Conservation (phyloP, 768 basidiomycete species). For the Kwoniella mangroviensis region DNA sequence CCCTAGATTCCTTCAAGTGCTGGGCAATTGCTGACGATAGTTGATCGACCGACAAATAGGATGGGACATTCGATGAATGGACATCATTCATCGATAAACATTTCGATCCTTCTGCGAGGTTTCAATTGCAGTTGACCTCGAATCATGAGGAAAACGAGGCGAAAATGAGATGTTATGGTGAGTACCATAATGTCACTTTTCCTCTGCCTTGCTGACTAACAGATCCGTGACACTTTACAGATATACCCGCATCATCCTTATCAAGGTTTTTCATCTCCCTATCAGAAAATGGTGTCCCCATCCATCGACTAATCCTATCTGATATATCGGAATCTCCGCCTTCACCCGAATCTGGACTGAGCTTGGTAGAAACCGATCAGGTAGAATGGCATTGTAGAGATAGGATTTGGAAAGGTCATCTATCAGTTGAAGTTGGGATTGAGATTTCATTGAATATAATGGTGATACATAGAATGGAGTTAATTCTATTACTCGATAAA, state of each 20-base stretch:
- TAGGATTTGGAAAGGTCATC: slow-evolving; percentile 7
- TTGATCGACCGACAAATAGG: neutral
- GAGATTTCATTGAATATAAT: neutral
- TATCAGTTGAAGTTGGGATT: slow-evolving; percentile 1
- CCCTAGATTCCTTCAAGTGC: too few relatives aligned
- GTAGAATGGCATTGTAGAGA: slow-evolving; percentile 10
- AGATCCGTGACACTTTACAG: slow-evolving; percentile 4
- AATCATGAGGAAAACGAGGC: too few relatives aligned
- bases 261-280: slow-evolving; percentile 19
- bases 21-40: slow-evolving; percentile 1
- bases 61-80: slow-evolving; percentile 24
- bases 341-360: neutral
- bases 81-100: slow-evolving; percentile 9
- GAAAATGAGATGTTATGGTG: slow-evolving; percentile 19
- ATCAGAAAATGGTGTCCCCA: neutral
- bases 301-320: slow-evolving; percentile 1
- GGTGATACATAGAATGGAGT: neutral
- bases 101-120: slow-evolving; percentile 16
- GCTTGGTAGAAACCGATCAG: slow-evolving; percentile 2
- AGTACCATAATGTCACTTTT: neutral
- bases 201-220: too few relatives aligned
- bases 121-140: slow-evolving; percentile 7
- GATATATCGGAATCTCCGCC: neutral
- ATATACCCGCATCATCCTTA: slow-evolving; percentile 6
- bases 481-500: neutral